phyloP scores from a whole-genome alignment of 2,329 filamentous ascomycete species.

The Pseudopithomyces chartarum region DNA sequence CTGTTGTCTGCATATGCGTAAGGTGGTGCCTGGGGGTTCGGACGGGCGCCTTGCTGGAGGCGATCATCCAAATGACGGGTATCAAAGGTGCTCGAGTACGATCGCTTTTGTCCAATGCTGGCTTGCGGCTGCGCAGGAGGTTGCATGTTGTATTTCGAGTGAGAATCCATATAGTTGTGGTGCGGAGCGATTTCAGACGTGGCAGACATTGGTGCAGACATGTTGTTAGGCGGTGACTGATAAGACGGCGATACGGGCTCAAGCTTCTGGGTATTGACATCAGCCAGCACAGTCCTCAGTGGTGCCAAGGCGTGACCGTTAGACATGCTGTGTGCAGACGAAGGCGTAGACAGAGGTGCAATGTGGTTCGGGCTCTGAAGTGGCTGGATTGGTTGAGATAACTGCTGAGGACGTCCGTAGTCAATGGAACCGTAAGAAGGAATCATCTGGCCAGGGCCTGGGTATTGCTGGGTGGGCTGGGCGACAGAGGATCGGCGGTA shows the following conservation, averaged over 20 bases:
- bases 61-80: constrained; percentile 50
- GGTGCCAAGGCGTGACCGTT: constrained; percentile 48
- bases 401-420: constrained; percentile 44
- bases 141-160: constrained; percentile 34
- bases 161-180: constrained; percentile 29
- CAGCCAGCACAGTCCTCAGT: constrained; percentile 47
- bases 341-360: constrained; percentile 32
- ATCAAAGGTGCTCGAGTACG: constrained; percentile 53
- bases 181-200: constrained; percentile 34
- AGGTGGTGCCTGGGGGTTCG: constrained; percentile 36
- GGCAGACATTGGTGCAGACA: constrained; percentile 40
- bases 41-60: constrained; percentile 51
- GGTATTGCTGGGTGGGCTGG: constrained; percentile 41
- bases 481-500: constrained; percentile 49
- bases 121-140: constrained; percentile 28
- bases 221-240: constrained; percentile 39
- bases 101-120: constrained; percentile 50
- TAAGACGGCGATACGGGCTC: constrained; percentile 54
- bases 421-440: constrained; percentile 43
- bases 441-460: constrained; percentile 40
- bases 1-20: constrained; percentile 36
- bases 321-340: constrained; percentile 30
- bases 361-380: constrained; percentile 40
- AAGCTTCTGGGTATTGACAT: constrained; percentile 38
- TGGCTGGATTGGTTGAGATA: constrained; percentile 40